phyloP scores from a whole-genome alignment of 2,329 filamentous ascomycete species.

The Leptosphaerulina australis region DNA sequence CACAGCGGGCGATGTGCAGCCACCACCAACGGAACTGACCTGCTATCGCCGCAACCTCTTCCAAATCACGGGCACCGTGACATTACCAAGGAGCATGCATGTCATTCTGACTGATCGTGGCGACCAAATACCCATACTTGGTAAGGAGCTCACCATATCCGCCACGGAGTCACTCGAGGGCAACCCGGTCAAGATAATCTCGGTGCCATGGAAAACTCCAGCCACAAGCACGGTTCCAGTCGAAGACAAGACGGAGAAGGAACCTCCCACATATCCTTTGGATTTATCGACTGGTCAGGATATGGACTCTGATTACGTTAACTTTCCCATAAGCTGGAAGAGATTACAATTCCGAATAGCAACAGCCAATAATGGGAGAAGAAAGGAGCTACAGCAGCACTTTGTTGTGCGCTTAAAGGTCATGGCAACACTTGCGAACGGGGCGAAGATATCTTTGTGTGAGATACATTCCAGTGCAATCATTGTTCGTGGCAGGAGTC shows the following conservation, averaged over 20 bases:
- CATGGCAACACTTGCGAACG: conserved; percentile 80
- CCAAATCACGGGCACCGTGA: conserved; percentile 90
- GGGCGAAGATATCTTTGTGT: conserved; percentile 78
- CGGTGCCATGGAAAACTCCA: conserved; percentile 97
- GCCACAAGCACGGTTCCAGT: conserved; percentile 75
- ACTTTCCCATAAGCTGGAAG: conserved; percentile 93
- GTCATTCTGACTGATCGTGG: conserved; percentile 84
- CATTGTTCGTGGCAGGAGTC: conserved; percentile 90
- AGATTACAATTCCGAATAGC: conserved; percentile 92
- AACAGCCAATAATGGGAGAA: conserved; percentile 92
- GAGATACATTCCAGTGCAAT: conserved; percentile 89
- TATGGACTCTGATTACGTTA: conserved; percentile 80
- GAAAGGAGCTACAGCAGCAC: conserved; percentile 95
- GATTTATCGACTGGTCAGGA: conserved; percentile 70
- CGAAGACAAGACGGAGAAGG: conserved; percentile 76
- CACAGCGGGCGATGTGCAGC: conserved; percentile 60
- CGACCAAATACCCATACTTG: conserved; percentile 80
- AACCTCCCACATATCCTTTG: conserved; percentile 81
- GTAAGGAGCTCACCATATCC: conserved; percentile 85
- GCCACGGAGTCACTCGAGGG: conserved; percentile 95
- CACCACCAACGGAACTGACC: conserved; percentile 77
- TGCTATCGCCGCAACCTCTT: conserved; percentile 96
- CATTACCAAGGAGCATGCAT: conserved; percentile 76
- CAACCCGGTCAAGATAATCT: conserved; percentile 89
- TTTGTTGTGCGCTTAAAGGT: conserved; percentile 90